Base-by-base conservation (phyloP, 2,329 filamentous ascomycete genomes). In the Rhexocercosporidium sp. region DNA sequence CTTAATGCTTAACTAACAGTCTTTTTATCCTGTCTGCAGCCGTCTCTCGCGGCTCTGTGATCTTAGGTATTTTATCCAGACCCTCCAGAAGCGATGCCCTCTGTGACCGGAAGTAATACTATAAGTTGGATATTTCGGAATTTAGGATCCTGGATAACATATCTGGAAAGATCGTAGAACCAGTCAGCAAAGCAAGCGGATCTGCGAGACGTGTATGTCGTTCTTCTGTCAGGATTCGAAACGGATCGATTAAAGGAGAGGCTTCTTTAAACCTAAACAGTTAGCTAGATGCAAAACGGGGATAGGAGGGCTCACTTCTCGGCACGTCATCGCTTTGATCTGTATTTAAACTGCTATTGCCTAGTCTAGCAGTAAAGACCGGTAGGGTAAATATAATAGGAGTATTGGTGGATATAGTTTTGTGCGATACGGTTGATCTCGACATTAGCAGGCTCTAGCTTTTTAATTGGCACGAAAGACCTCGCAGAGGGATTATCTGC, bases 381-480 rank as follows among this genome's bases (percentile, higher is more conserved):
- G n/a, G n/a, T n/a, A n/a, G n/a, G n/a, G n/a, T n/a, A n/a, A n/a
- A n/a, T 44, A 44, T 16, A 44, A 44, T 16, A 44, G 16, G 41
- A 44, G 16, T 6, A 14, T 44, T 18, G 18, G 18, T 16, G 11
- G 18, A 44, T 44, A n/a, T n/a, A 44, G 16, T 44, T 3, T 47
- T 47, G n/a, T 47, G n/a, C 8, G n/a, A 47, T 22, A 47, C 22
- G n/a, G n/a, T n/a, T 47, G n/a, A 47, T 47, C 44, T 47, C n/a
- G n/a, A n/a, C 44, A 47, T 47, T 47, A n/a, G 44, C n/a, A 47
- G 44, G 44, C 44, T 47, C 44, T 47, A n/a, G n/a, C 44, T 47
- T n/a, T 47, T n/a, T 47, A 7, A n/a, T 47, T n/a, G n/a, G n/a
- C 4, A n/a, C 44, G 22, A 47, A 47, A n/a, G 44, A 47, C 44